phyloP scores from a whole-genome alignment of 2,329 filamentous ascomycete species.

The Helotiales sp. region DNA sequence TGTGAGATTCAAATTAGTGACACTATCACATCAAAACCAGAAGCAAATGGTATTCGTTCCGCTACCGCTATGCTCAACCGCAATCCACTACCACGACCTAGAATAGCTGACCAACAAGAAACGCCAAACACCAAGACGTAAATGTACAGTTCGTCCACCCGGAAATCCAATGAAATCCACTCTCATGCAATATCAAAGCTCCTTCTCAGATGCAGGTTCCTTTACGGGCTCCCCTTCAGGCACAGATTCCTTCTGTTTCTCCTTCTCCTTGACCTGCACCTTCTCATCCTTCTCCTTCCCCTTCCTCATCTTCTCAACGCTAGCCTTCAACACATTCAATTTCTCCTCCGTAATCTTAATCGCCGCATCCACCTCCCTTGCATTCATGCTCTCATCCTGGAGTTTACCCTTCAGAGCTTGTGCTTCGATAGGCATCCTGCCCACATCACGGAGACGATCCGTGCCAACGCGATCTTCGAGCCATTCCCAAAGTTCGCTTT shows the following conservation, averaged over 20 bases:
- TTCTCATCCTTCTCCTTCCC: constrained; percentile 13
- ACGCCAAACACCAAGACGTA: not conserved
- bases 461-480: constrained; percentile 47
- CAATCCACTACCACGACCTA: not conserved
- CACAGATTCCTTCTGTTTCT: not conserved
- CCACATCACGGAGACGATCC: constrained; percentile 68
- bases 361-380: constrained; percentile 33
- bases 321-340: constrained; percentile 72
- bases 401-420: constrained; percentile 27
- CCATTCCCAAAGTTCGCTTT: constrained; percentile 38
- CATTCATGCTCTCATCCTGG: constrained; percentile 31
- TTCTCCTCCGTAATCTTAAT: constrained; percentile 77
- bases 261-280: not conserved
- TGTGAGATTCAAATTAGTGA: too few species aligned
- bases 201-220: not conserved
- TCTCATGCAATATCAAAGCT: not conserved
- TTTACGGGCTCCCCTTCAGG: too few species aligned
- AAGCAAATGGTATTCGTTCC: constrained; percentile 8
- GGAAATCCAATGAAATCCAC: not conserved
- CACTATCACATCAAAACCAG: not conserved
- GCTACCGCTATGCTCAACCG: not conserved
- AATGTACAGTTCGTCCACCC: not conserved
- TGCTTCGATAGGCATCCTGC: constrained; percentile 30
- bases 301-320: constrained; percentile 53
- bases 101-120: not conserved